Conservation (phyloP, 768 basidiomycete species). For the Amanita molliuscula region DNA sequence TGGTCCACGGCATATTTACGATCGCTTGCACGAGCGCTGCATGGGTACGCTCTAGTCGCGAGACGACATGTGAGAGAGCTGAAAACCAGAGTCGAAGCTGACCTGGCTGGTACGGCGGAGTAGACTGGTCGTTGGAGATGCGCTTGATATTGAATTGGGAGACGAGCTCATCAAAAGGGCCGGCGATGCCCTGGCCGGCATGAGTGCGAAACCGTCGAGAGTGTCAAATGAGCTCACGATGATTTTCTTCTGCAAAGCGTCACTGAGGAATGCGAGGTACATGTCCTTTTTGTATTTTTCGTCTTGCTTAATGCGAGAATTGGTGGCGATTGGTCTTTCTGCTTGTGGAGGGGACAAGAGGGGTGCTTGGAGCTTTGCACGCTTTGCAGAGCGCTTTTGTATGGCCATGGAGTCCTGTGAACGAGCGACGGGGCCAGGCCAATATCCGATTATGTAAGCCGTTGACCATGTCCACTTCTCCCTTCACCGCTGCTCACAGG, state of each 20-base stretch:
- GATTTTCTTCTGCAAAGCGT: constrained; percentile 66
- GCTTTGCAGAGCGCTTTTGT: constrained; percentile 27
- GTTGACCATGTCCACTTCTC: constrained; percentile 45
- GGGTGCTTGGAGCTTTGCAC: constrained; percentile 15
- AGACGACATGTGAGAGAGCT: constrained; percentile 87
- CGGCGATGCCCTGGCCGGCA: constrained; percentile 45
- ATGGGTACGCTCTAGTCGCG: constrained; percentile 77
- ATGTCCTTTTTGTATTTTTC: constrained; percentile 73
- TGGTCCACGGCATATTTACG: constrained; percentile 84
- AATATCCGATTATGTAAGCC: constrained; percentile 2
- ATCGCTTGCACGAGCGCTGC: constrained; percentile 77
- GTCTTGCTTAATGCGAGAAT: constrained; percentile 68
- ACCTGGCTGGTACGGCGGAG: constrained; percentile 23
- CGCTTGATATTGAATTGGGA: constrained; percentile 65
- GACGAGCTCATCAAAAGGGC: constrained; percentile 83
- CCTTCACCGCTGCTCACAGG: constrained; percentile 69
- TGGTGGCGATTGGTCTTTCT: constrained; percentile 60
- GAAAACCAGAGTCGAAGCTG: constrained; percentile 75
- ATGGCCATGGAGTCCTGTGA: constrained; percentile 13
- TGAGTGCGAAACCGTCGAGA: constrained; percentile 10
- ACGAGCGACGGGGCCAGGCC: constrained; percentile 41
- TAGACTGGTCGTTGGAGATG: constrained; percentile 17
- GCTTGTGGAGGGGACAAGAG: constrained; percentile 17
- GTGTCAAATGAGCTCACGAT: constrained; percentile 35
- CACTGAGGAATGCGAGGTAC: constrained; percentile 75